A percentile compares a stretch with the other conserved stretches of the same genome.
Evolutionary conservation across 768 basidiomycete genomes (phyloP).

Genomic region (Dioszegia aurantiaca): DNA sequence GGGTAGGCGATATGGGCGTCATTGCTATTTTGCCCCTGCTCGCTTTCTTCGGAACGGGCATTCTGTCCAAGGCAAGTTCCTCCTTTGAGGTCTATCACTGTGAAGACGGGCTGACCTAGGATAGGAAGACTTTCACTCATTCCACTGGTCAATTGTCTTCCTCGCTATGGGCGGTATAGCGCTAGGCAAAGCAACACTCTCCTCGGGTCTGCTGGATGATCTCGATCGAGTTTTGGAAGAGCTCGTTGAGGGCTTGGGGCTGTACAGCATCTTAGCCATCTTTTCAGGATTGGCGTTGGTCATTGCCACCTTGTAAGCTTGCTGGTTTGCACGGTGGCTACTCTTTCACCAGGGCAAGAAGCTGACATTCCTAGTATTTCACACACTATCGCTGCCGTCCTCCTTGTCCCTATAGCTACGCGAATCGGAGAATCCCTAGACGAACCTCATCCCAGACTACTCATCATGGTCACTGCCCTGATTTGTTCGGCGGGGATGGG

Average conservation of each 20-base stretch:
- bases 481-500: conserved; percentile 97
- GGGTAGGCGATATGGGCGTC: conserved; percentile 93
- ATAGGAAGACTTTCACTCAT: conserved; percentile 54
- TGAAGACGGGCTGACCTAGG: background rate
- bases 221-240: conserved; percentile 61
- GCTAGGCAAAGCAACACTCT: conserved; percentile 85
- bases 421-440: conserved; percentile 79
- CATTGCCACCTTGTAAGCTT: conserved; percentile 50
- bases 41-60: conserved; percentile 88
- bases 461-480: conserved; percentile 65
- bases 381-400: conserved; percentile 92
- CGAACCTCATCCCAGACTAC: conserved; percentile 67
- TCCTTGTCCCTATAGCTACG: conserved; percentile 93
- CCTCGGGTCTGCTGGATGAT: conserved; percentile 79
- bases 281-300: conserved; percentile 58
- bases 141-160: conserved; percentile 50
- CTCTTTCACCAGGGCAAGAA: background rate
- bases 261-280: conserved; percentile 70
- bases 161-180: conserved; percentile 83
- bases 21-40: conserved; percentile 91
- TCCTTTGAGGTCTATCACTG: no score
- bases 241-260: conserved; percentile 62
- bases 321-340: background rate
- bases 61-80: conserved; percentile 77
- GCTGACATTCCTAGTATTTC: conserved; percentile 61